Percentiles rank a stretch among this genome's conserved stretches.
Conservation (phyloP, 768 basidiomycete genomes). For the Amanita rimosa region DNA sequence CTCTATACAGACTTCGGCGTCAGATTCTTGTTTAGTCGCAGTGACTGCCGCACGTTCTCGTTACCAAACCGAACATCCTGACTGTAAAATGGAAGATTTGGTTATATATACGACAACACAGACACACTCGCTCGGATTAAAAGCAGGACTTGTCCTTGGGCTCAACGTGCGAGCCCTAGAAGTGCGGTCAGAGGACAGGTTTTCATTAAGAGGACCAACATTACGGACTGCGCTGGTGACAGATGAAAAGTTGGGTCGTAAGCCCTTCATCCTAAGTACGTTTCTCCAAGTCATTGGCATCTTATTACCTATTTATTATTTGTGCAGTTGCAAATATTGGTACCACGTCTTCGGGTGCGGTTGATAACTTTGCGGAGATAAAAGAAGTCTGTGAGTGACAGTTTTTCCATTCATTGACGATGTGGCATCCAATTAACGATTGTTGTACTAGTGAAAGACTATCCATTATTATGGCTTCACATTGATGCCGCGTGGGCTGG, state of each 20-base stretch:
- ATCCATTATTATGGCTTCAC: constrained; percentile 72
- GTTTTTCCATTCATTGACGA: not conserved
- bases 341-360: constrained; percentile 82
- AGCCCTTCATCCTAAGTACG: constrained; percentile 78
- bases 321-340: constrained; percentile 78
- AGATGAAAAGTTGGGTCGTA: constrained; percentile 44
- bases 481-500: constrained; percentile 93
- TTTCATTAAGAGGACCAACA: constrained; percentile 53
- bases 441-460: constrained; percentile 33
- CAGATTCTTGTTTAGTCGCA: constrained; percentile 68
- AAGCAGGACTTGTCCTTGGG: constrained; percentile 74
- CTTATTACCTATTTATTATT: not conserved
- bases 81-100: constrained; percentile 42
- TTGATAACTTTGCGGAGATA: constrained; percentile 72
- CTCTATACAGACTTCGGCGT: constrained; percentile 78
- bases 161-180: constrained; percentile 61
- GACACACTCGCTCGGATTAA: constrained; percentile 76
- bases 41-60: constrained; percentile 73
- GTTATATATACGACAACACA: constrained; percentile 85
- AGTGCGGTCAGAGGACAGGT: constrained; percentile 53
- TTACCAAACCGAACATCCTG: constrained; percentile 38
- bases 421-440: not conserved
- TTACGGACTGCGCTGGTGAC: constrained; percentile 52
- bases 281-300: not conserved
- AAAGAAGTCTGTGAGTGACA: constrained; percentile 45